These are phyloP conservation scores for Hyphodiscus hymeniophilus DNA, from an alignment of 495 filamentous ascomycete species.

Conservation along the genomic window DNA sequence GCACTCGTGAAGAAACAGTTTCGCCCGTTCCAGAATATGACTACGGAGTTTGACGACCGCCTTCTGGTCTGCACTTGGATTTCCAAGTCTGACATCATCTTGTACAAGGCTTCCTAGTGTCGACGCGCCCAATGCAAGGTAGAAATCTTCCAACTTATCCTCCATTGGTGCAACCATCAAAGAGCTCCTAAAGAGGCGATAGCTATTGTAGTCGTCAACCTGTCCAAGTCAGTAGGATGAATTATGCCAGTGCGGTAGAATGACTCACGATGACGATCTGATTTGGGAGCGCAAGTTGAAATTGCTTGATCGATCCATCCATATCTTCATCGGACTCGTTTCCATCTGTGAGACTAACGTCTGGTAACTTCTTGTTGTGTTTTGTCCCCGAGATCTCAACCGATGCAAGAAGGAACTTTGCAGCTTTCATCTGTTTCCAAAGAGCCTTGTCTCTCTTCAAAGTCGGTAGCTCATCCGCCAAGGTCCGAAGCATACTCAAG, in stretches of 20 bases:
- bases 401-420: constrained; percentile 71
- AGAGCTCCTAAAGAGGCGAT: constrained; percentile 71
- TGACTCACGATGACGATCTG: constrained; percentile 55
- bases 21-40: constrained; percentile 73
- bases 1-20: constrained; percentile 71
- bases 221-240: neutral
- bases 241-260: neutral
- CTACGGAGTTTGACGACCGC: constrained; percentile 54
- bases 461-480: constrained; percentile 58
- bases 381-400: constrained; percentile 53
- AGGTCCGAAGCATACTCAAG: constrained; percentile 63
- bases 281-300: constrained; percentile 57
- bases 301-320: constrained; percentile 66
- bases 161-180: constrained; percentile 83
- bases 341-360: constrained; percentile 19
- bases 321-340: constrained; percentile 53
- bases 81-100: constrained; percentile 47
- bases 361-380: constrained; percentile 24
- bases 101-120: constrained; percentile 51
- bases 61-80: constrained; percentile 37
- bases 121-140: constrained; percentile 53
- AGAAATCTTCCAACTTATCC: constrained; percentile 77
- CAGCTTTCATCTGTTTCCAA: constrained; percentile 63
- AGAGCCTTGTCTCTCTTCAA: constrained; percentile 75
- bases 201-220: constrained; percentile 77